These are phyloP conservation scores for Colletotrichum magnum DNA, from an alignment of 2,329 filamentous ascomycete species.

Conservation along the genomic window DNA sequence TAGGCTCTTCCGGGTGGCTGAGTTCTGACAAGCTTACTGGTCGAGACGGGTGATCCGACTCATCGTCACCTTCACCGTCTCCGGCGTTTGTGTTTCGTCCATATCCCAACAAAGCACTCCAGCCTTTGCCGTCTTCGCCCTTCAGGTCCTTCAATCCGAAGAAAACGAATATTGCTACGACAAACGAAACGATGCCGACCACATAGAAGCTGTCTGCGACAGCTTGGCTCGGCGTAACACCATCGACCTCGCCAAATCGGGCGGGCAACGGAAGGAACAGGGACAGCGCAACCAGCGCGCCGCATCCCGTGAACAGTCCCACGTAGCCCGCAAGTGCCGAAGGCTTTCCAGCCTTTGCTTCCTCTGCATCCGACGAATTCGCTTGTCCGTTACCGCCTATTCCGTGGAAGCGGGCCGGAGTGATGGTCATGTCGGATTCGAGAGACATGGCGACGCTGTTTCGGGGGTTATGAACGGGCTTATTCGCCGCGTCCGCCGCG, in stretches of 20 bases:
- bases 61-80: conserved; percentile 40
- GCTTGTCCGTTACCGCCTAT: conserved; percentile 49
- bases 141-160: conserved; percentile 78
- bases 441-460: conserved; percentile 76
- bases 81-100: conserved; percentile 35
- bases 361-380: conserved; percentile 37
- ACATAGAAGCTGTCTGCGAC: conserved; percentile 90
- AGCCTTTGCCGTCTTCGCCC: conserved; percentile 85
- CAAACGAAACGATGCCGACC: conserved; percentile 79
- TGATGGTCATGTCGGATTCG: conserved; percentile 82
- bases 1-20: background rate
- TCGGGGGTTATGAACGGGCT: conserved; percentile 59
- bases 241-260: conserved; percentile 78
- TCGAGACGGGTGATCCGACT: conserved; percentile 42
- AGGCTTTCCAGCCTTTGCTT: conserved; percentile 59
- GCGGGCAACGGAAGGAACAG: conserved; percentile 91
- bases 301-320: conserved; percentile 92
- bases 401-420: conserved; percentile 71
- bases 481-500: conserved; percentile 46
- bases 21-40: conserved; percentile 45
- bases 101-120: conserved; percentile 68
- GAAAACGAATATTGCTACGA: conserved; percentile 82
- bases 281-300: conserved; percentile 85
- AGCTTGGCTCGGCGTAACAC: conserved; percentile 80
- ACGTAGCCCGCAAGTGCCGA: conserved; percentile 86